Evolutionary conservation across 2,329 filamentous ascomycete genomes (phyloP).

Genomic region (Aspergillus vadensis): DNA sequence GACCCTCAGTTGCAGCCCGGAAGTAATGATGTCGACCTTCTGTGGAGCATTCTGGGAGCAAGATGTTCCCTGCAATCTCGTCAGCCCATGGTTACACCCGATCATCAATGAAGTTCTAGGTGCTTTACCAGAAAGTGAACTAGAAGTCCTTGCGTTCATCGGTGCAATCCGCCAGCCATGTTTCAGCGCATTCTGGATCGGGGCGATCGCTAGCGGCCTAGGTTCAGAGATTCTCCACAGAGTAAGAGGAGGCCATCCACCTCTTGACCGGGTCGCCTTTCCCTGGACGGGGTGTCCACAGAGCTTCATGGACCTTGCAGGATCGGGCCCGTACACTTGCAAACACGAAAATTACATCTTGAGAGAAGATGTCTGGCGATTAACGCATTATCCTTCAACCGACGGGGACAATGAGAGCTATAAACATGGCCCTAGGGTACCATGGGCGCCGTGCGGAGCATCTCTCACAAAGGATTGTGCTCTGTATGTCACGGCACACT

Average conservation of each 20-base stretch:
- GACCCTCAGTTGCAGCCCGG: constrained; percentile 19
- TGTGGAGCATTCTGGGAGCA: constrained; percentile 22
- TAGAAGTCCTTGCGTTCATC: constrained; percentile 16
- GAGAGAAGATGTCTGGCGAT: constrained; percentile 19
- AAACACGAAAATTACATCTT: not conserved
- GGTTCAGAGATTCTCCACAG: constrained; percentile 9
- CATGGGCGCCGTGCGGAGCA: constrained; percentile 9
- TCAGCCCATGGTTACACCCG: constrained; percentile 22
- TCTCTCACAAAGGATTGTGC: constrained; percentile 5
- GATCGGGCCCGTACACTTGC: constrained; percentile 14
- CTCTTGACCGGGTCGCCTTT: constrained; percentile 12
- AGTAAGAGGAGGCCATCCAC: constrained; percentile 2
- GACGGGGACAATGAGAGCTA: constrained; percentile 14
- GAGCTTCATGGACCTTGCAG: constrained; percentile 18
- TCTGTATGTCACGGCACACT: constrained; percentile 16
- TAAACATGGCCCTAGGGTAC: not conserved
- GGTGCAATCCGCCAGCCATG: constrained; percentile 17
- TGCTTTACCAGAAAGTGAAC: not conserved
- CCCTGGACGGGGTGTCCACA: constrained; percentile 20
- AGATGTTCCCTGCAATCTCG: constrained; percentile 21
- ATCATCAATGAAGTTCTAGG: constrained; percentile 14
- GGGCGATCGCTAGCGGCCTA: constrained; percentile 12
- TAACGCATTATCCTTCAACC: constrained; percentile 13
- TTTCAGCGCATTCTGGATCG: constrained; percentile 17
- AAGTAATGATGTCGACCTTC: constrained; percentile 16